Percentiles rank a stretch among this genome's conserved stretches.
Conservation (phyloP, 257 asterid species). For the Gentiana macrophylla region DNA sequence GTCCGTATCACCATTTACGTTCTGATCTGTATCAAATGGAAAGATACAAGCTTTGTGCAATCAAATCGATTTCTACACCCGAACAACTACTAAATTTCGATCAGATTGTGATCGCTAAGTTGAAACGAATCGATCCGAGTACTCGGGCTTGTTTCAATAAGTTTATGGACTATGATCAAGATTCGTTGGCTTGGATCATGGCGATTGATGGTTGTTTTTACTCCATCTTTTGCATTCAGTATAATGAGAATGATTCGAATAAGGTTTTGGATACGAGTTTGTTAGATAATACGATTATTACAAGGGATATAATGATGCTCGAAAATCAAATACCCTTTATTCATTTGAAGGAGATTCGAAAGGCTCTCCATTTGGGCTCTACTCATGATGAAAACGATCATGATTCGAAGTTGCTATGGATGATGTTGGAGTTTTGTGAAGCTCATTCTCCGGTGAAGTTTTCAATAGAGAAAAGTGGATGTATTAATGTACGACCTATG, state of each 20-base stretch:
- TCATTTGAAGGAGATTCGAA: slow-evolving; percentile 14
- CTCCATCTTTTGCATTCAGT: slow-evolving; percentile 12
- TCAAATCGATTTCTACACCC: slow-evolving; percentile 11
- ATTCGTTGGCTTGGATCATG: slow-evolving; percentile 31
- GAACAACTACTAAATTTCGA: slow-evolving; percentile 15
- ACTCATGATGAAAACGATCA: neutral
- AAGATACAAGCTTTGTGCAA: slow-evolving; percentile 31
- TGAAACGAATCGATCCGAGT: slow-evolving; percentile 20
- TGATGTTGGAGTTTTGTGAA: slow-evolving; percentile 15
- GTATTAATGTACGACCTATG: slow-evolving; percentile 3
- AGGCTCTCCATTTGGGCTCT: slow-evolving; percentile 1
- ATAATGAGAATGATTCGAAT: slow-evolving; percentile 3
- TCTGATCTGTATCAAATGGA: slow-evolving; percentile 35
- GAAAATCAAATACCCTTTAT: slow-evolving; percentile 36
- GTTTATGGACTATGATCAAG: slow-evolving; percentile 30
- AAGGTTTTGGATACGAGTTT: neutral
- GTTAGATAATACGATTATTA: slow-evolving; percentile 13
- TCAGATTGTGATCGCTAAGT: slow-evolving; percentile 14
- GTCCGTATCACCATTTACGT: slow-evolving; percentile 41
- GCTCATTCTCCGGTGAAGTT: slow-evolving; percentile 22
- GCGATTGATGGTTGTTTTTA: slow-evolving; percentile 38
- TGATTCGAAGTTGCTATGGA: neutral
- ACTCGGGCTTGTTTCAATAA: slow-evolving; percentile 28
- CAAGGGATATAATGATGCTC: slow-evolving; percentile 29
- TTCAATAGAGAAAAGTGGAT: neutral